A percentile compares a stretch with the other conserved stretches of the same genome.
These are phyloP conservation scores for Aurantiochytrium sp. DNA, from an alignment of 108 stramenopile species.

Conservation along the genomic window DNA sequence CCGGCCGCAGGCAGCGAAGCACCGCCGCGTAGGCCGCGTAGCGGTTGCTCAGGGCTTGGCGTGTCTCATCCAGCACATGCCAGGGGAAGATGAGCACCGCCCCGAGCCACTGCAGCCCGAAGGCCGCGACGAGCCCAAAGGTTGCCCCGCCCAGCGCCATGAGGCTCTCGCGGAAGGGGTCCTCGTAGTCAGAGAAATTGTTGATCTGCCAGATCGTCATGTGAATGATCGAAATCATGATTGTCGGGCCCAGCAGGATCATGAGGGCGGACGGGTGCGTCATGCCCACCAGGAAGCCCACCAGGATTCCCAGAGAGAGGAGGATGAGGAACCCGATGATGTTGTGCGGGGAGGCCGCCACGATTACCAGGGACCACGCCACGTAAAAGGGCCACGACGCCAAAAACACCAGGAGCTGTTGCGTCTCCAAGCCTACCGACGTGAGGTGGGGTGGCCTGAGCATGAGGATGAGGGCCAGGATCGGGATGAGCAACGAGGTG, in stretches of 20 bases:
- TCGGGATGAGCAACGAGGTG: neutral
- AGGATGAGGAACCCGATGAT: neutral
- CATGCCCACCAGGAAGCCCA: neutral
- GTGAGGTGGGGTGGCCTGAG: neutral
- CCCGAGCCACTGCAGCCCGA: neutral
- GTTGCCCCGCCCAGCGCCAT: neutral
- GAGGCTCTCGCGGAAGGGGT: neutral
- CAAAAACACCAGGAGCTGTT: neutral
- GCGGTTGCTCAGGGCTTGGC: neutral
- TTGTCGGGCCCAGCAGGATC: neutral
- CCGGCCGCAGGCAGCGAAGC: neutral
- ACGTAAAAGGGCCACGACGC: neutral
- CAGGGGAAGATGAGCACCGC: neutral
- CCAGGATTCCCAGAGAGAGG: neutral
- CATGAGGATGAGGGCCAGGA: neutral
- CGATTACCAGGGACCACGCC: neutral
- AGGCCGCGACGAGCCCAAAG: neutral
- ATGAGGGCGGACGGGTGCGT: neutral
- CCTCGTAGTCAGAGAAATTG: neutral
- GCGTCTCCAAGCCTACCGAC: neutral
- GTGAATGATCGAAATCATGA: neutral
- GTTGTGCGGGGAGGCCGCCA: neutral
- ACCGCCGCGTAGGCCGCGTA: neutral
- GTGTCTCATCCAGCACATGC: neutral
- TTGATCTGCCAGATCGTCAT: neutral